Percentiles rank a stretch among this genome's conserved stretches.
These are phyloP conservation scores for Vaccinium macrocarpon DNA, from an alignment of 148 eudicot genomes.

Conservation along the genomic window DNA sequence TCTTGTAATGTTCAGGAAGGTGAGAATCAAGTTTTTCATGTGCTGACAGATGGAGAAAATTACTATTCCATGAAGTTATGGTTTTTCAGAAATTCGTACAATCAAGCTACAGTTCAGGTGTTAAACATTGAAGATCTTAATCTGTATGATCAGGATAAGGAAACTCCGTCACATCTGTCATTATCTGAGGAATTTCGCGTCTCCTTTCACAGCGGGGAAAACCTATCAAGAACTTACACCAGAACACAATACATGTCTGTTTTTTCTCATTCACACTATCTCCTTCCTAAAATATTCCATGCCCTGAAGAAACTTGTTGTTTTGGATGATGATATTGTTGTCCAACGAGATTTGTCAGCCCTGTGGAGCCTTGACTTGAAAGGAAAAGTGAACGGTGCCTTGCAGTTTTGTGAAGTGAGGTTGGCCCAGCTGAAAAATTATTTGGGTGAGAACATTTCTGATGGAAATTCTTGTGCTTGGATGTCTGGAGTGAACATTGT, in stretches of 20 bases:
- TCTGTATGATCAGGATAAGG: conserved; percentile 26
- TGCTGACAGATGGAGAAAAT: conserved; percentile 75
- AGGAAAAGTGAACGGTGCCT: conserved; percentile 80
- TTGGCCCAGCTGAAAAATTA: conserved; percentile 53
- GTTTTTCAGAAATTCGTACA: conserved; percentile 62
- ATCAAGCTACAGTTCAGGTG: conserved; percentile 70
- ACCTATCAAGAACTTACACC: conserved; percentile 38
- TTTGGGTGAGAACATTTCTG: conserved; percentile 41
- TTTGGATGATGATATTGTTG: conserved; percentile 83
- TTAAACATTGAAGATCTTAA: conserved; percentile 71
- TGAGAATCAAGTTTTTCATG: conserved; percentile 79
- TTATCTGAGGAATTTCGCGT: conserved; percentile 78
- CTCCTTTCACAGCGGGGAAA: conserved; percentile 51
- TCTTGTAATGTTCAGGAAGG: conserved; percentile 54
- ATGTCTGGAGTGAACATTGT: conserved; percentile 89
- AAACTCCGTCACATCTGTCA: conserved; percentile 34
- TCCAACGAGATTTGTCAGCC: conserved; percentile 75
- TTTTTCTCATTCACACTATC: conserved; percentile 77
- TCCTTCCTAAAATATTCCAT: conserved; percentile 69
- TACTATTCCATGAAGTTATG: conserved; percentile 87
- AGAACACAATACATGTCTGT: conserved; percentile 66
- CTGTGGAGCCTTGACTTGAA: conserved; percentile 77
- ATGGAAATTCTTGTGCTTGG: conserved; percentile 75
- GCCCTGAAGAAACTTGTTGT: conserved; percentile 70
- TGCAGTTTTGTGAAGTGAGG: conserved; percentile 65